Percentiles rank a stretch among this genome's conserved stretches.
phyloP scores from a whole-genome alignment of 2,329 filamentous ascomycete species.

The Dendryphion nanum region DNA sequence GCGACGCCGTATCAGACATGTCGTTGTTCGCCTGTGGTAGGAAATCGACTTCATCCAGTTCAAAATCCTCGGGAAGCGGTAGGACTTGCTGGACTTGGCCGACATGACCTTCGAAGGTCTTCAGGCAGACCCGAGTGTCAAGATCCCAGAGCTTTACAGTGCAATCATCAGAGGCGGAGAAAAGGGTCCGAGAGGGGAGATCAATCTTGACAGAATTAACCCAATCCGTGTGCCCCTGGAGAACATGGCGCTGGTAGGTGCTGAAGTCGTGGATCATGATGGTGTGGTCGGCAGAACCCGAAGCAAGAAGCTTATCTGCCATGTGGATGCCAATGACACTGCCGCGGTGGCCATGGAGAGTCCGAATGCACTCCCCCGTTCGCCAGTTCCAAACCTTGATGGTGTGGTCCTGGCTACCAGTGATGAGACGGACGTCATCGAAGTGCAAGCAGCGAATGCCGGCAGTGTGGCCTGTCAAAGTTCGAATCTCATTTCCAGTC shows the following conservation, averaged over 20 bases:
- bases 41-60: conserved; percentile 71
- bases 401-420: conserved; percentile 81
- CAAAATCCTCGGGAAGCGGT: conserved; percentile 80
- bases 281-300: conserved; percentile 83
- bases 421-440: conserved; percentile 87
- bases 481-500: conserved; percentile 81
- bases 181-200: conserved; percentile 74
- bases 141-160: conserved; percentile 92
- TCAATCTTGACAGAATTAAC: conserved; percentile 95
- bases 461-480: conserved; percentile 75
- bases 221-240: conserved; percentile 89
- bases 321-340: conserved; percentile 89
- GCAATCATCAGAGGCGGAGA: conserved; percentile 92
- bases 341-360: conserved; percentile 72
- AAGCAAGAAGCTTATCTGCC: conserved; percentile 78
- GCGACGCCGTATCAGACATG: conserved; percentile 39
- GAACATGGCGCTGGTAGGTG: conserved; percentile 73
- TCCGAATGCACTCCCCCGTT: conserved; percentile 82
- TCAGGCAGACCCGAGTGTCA: conserved; percentile 75
- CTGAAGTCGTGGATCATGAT: conserved; percentile 93
- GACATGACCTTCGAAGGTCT: conserved; percentile 81
- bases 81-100: conserved; percentile 93
- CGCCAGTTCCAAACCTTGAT: conserved; percentile 97
- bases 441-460: conserved; percentile 91
- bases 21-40: conserved; percentile 57